Base-by-base conservation (phyloP, 192 early-diverging fungal species). In the Podila clonocystis region DNA sequence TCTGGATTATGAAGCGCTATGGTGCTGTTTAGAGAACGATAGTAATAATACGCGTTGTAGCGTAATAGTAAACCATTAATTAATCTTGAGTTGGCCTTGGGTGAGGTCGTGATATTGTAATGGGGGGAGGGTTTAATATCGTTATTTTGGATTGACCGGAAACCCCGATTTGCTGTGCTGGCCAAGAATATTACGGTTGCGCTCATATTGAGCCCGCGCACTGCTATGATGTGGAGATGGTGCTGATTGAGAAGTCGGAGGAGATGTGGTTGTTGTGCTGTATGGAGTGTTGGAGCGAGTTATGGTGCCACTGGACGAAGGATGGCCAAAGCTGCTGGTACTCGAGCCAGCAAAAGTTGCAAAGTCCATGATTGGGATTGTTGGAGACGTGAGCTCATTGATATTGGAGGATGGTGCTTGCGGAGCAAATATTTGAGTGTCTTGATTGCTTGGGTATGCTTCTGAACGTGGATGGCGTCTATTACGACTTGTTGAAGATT, bases 301-400 rank as follows among this genome's bases (percentile, higher is more conserved):
- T 24, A 5, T 6, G 22, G 12, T n/a, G 17, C 52, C 22, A 6
- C 24, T 55, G 52, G 24, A 24, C 20, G 52, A 24, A 8, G 52
- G 22, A 24, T 26, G 13, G 6, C 9, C 52, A 55, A 9, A 9
- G 2, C 20, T 55, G 52, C 52, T 55, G 52, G 20, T 55, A 26
- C 22, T 24, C n/a, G 24, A 6, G 22, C 68, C 48, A 34, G 77
- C 69, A 45, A 80, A 80, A 9, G 77, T 69, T 1, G 77, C 77
- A 50, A 80, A 80, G 22, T 80, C 77, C 70, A 80, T 58, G 58
- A 80, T 69, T 0, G 77, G 77, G 20, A 80, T 80, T 2, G 61
- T 31, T 24, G 52, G 49, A 9, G 75, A 63, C 4, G 34, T 30
- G 4, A 29, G 62, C 9, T 50, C 65, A 1, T 48, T 8, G 1